Base-by-base conservation (phyloP, 2,329 filamentous ascomycete genomes). In the Furcasterigmium furcatum region DNA sequence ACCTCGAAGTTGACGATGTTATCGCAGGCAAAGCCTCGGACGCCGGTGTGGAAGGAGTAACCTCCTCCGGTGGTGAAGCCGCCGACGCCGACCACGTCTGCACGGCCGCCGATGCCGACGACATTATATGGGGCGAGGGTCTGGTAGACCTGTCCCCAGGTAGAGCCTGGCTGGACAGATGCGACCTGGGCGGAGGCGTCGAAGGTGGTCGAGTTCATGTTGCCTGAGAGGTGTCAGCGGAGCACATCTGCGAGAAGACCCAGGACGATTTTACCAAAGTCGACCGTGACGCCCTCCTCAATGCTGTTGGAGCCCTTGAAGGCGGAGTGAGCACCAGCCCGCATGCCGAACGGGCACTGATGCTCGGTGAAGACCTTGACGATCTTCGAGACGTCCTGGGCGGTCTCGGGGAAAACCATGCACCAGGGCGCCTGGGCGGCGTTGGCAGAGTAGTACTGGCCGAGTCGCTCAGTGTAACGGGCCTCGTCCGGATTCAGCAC, bases 11-110 rank as follows among this genome's bases (percentile, higher is more conserved):
- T 68, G 18, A 53, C 50, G 3, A 73, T 61, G 4, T 56, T 63
- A 48, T 73, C 72, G 44, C 66, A 70, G 9, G 62, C 65, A 27
- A 70, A 68, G 1, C 73, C 73, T 25, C 64, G 50, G 1, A 43
- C 34, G 44, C 53, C 55, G 19, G 56, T 48, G 35, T 62, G 56
- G 45, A 63, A 64, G 1, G 58, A 63, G 39, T 63, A 62, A 5
- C 55, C 55, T 1, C 56, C 55, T 5, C 56, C 56, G 10, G 53
- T 45, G 1, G 47, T 40, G 14, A 58, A 58, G 2, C 56, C 56
- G n/a, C 55, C 55, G 4, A 52, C 51, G 2, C 55, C 55, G 10
- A 58, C 55, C 7, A 55, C 53, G 6, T 54, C 53, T 40, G 55
- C 55, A 10, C 55, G 44, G 2, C 55, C 55, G 14, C 55, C 55